These are phyloP conservation scores for Tuber borchii DNA, from an alignment of 495 filamentous ascomycete genomes.

Conservation along the genomic window DNA sequence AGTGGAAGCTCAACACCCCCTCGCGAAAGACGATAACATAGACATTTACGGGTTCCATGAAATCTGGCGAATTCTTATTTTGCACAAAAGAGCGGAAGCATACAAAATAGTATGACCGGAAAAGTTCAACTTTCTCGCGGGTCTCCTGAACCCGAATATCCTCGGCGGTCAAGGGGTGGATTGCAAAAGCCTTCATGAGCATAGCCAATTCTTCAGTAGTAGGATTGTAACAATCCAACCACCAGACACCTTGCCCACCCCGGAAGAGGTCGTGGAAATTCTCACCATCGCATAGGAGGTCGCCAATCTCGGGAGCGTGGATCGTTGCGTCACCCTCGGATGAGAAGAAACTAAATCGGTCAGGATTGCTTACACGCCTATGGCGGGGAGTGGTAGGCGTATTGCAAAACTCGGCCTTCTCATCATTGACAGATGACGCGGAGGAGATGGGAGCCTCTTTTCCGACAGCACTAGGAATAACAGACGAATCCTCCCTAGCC, in stretches of 20 bases:
- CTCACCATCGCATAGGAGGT: conserved; percentile 79
- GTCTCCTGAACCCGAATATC: conserved; percentile 97
- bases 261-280: conserved; percentile 81
- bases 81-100: conserved; percentile 97
- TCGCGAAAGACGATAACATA: conserved; percentile 96
- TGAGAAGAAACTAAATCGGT: conserved; percentile 91
- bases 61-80: conserved; percentile 76
- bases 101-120: conserved; percentile 94
- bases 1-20: conserved; percentile 91
- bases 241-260: conserved; percentile 88
- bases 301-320: conserved; percentile 79
- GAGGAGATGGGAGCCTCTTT: conserved; percentile 43
- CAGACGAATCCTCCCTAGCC: conserved; percentile 9
- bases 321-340: conserved; percentile 86
- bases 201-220: conserved; percentile 90
- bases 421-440: conserved; percentile 19
- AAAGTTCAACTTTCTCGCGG: conserved; percentile 95
- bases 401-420: conserved; percentile 37
- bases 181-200: conserved; percentile 83
- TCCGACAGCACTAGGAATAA: conserved; percentile 13
- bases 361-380: conserved; percentile 51
- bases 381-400: conserved; percentile 26
- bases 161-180: conserved; percentile 89
- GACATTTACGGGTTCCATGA: conserved; percentile 92
- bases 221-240: conserved; percentile 85